Base-by-base conservation (phyloP, 345 rosid genomes). In the Citropsis articulata region DNA sequence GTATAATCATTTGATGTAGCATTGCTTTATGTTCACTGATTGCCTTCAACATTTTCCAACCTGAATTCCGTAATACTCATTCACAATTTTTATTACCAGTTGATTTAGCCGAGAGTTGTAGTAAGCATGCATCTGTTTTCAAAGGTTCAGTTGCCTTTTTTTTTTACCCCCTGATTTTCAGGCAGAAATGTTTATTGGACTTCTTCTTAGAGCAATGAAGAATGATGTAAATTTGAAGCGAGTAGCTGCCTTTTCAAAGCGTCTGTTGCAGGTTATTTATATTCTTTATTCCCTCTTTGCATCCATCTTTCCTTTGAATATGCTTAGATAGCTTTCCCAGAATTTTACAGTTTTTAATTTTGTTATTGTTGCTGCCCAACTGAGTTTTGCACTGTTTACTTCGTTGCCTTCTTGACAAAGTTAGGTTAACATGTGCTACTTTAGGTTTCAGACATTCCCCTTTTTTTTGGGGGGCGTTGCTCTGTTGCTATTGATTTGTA, bases 131-230 rank as follows among this genome's bases (percentile, higher is more conserved):
- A 13, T 73, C 24, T 60, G 14, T 64, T 45, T 63, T 48, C 28
- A 2, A 45, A 22, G 21, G 12, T 5, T 63, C 28, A 13, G 30
- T 50, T 73, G 69, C 28, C 25, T 40, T 24, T 36, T 50, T 69
- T 75, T 82, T 75, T 88, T 35, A n/a, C n/a, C n/a, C n/a, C n/a
- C n/a, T n/a, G n/a, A n/a, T 36, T 50, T 69, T 75, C 91, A 94
- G 99, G 95, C 85, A 7, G 99, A 94, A 87, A 86, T 96, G 97
- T 96, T 94, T 82, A 90, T 96, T 76, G 99, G 94, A 71, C 98
- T 96, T 81, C 88, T 92, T 76, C 86, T 90, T 22, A 89, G 98
- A 88, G 93, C 97, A 82, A 96, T 92, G 98, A 96, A 91, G 84
- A 89, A 78, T 75, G 99, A 96, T 77, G 84, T 92, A 72, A 94